A percentile compares a stretch with the other conserved stretches of the same genome.
These are phyloP conservation scores for Oenanthe sinensis DNA, from an alignment of 129 eudicot genomes.

Conservation along the genomic window DNA sequence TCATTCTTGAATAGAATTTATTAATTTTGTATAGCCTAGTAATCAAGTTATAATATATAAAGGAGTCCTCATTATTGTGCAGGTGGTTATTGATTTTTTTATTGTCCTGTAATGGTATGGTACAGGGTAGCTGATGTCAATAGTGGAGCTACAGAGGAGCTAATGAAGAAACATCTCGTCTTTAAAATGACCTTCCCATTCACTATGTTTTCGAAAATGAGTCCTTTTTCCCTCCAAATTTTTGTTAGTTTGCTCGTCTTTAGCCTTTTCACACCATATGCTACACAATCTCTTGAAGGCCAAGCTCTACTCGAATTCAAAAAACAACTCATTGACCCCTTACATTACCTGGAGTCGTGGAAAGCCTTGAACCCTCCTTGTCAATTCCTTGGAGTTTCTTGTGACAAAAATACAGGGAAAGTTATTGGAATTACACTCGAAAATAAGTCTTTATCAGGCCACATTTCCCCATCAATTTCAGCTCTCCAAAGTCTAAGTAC, in stretches of 20 bases:
- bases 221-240: conserved; percentile 15
- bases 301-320: conserved; percentile 67
- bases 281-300: conserved; percentile 30
- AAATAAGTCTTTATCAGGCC: conserved; percentile 52
- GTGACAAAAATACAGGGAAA: conserved; percentile 51
- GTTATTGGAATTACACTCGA: conserved; percentile 53
- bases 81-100: conserved; percentile 23
- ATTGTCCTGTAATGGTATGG: conserved; percentile 7
- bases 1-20: conserved; percentile 25
- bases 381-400: conserved; percentile 49
- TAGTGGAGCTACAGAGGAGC: conserved; percentile 21
- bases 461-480: conserved; percentile 49
- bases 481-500: conserved; percentile 39
- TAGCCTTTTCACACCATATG: conserved; percentile 17
- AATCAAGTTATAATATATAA: conserved; percentile 1
- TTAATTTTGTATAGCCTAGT: not conserved
- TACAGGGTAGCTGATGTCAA: conserved; percentile 26
- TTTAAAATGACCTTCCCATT: conserved; percentile 26
- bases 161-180: conserved; percentile 10
- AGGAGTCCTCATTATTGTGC: too few relatives aligned
- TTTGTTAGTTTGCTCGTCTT: conserved; percentile 22
- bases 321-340: conserved; percentile 54
- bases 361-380: conserved; percentile 51
- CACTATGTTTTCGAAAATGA: conserved; percentile 25
- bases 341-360: conserved; percentile 62